phyloP scores from a whole-genome alignment of 2,329 filamentous ascomycete species.

The Curvularia sp. region DNA sequence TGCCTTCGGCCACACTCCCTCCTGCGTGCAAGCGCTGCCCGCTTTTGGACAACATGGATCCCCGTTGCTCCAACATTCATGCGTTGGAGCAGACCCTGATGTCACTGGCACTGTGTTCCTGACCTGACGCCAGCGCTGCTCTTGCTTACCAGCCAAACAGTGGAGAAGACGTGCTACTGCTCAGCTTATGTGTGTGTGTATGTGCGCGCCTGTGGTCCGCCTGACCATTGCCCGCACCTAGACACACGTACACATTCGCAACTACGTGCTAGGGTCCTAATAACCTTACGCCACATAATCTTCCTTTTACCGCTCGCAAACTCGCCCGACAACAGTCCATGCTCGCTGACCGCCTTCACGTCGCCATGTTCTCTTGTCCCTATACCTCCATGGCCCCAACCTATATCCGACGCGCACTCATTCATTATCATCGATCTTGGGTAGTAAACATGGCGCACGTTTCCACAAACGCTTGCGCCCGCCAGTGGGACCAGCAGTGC shows the following conservation, averaged over 20 bases:
- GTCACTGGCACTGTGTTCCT: slow-evolving; percentile 34
- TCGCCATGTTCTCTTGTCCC: not conserved
- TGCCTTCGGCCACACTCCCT: slow-evolving; percentile 28
- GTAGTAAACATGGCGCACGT: slow-evolving; percentile 19
- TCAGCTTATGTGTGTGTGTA: not conserved
- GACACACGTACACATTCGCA: not conserved
- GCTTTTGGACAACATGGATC: slow-evolving; percentile 27
- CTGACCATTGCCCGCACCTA: not conserved
- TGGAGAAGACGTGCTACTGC: slow-evolving; percentile 12
- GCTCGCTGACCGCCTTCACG: slow-evolving; percentile 1
- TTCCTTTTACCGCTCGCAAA: slow-evolving; percentile 4
- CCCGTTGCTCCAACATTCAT: slow-evolving; percentile 41
- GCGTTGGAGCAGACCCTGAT: slow-evolving; percentile 37
- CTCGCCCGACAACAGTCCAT: slow-evolving; percentile 5
- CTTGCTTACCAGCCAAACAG: slow-evolving; percentile 1
- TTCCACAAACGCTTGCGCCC: slow-evolving; percentile 40
- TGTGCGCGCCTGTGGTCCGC: not conserved
- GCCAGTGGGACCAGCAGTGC: slow-evolving; percentile 34
- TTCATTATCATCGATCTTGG: slow-evolving; percentile 14
- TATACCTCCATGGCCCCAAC: not conserved
- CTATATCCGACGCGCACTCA: slow-evolving; percentile 8
- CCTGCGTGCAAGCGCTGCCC: slow-evolving; percentile 43
- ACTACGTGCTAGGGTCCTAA: slow-evolving; percentile 7
- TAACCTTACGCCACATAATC: slow-evolving; percentile 9
- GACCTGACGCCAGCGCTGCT: slow-evolving; percentile 15